Evolutionary conservation across 352 stramenopile species (phyloP), one percentile per base, ranked within the genome.

Genomic region (Elongisporangium undulatum): DNA sequence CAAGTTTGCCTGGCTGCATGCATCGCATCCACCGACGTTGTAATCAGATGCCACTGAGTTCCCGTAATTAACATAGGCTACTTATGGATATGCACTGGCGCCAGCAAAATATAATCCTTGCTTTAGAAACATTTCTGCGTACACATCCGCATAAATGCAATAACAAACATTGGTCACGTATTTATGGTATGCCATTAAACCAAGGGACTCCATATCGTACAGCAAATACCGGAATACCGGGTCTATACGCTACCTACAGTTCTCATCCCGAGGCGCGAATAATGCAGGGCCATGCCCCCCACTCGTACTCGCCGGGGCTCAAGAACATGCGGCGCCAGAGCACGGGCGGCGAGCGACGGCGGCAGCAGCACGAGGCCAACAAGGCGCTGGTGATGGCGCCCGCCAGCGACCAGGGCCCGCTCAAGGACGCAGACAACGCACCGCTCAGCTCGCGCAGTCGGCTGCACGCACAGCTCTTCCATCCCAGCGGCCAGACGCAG

Each of bases 401-500:
- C 29, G 29, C 9, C 8, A 41, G 29, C 29, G 29, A 41, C 9
- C 29, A 41, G 29, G 29, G 29, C 8, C 29, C 29, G 29, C 29
- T 41, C 29, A 41, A 41, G 4, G 29, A 41, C 5, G 8, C 9
- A 9, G 9, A 15, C 29, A 41, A 41, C n/a, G n/a, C n/a, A n/a
- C n/a, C n/a, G n/a, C n/a, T n/a, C n/a, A n/a, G n/a, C n/a, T n/a
- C n/a, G n/a, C n/a, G n/a, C 29, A 41, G 29, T 41, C 29, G 29
- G 1, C 29, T 41, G 29, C 29, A 41, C 29, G 13, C 29, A 13
- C 61, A 67, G 20, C 61, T 58, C 20, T 68, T 62, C 22, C 52
- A 76, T 39, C 77, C 77, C n/a, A 69, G 63, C 17, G 74, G 72
- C 5, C 61, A 74, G 49, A 70, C 70, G 62, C 66, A 73, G 49